Evolutionary conservation across 345 rosid species (phyloP), one percentile per base, ranked within the genome.

Genomic region (Populus tremula): DNA sequence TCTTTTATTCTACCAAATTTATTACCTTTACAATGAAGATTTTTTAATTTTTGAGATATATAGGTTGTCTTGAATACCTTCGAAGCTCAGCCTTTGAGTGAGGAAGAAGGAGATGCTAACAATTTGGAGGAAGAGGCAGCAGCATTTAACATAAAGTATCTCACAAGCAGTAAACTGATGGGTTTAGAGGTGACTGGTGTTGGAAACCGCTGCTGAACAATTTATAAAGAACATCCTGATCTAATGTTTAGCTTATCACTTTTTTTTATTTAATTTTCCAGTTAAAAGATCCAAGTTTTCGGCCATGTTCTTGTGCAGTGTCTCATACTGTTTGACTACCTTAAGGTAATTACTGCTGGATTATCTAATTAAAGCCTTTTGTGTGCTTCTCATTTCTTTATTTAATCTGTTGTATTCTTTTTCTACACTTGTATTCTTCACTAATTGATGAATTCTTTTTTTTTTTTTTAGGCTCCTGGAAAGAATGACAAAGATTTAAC

Each of bases 301-400:
- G 98, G 98, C 70, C 98, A 96, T 83, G 85, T 96, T 86, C 98
- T 96, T 77, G 91, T 96, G 74, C 99, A 96, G 86, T 92, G 99
- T 87, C 97, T 96, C 81, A 93, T 93, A 82, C 77, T 96, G 83
- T 96, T 96, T 75, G 96, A 96, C 82, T 93, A 90, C 85, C 87
- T 96, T 75, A 93, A 88, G 98, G 98, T 96, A 88, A 79, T 68
- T 56, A 69, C 69, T 67, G 68, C 70, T 76, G 71, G 35, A 69
- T 29, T 70, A 64, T 75, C 33, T 35, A 69, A 38, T 70, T 49
- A 45, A 73, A 38, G 45, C 59, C 14, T 66, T 50, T 39, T 68
- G n/a, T 71, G 3, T 77, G 72, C 17, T 54, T 78, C 38, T 73
- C 18, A 69, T n/a, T 69, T 63, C 39, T 41, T 31, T 69, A 17